Conservation (phyloP, 169 alveolate genomes). For the Babesia gibsoni region DNA sequence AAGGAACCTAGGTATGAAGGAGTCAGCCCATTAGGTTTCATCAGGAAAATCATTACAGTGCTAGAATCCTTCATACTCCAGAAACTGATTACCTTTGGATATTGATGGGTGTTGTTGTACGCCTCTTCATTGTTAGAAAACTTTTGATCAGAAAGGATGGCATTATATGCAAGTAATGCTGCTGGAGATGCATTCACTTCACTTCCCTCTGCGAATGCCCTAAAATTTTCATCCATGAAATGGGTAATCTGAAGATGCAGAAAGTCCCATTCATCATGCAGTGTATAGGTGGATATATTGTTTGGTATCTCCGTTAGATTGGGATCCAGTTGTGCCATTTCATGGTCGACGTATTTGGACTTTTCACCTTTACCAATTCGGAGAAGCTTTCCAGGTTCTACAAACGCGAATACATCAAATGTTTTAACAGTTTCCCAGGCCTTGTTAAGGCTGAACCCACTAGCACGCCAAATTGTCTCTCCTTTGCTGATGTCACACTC, state of each 20-base stretch:
- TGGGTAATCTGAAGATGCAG: background rate
- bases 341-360: constrained; percentile 30
- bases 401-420: constrained; percentile 26
- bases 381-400: background rate
- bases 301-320: constrained; percentile 21
- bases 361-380: constrained; percentile 38
- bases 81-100: constrained; percentile 54
- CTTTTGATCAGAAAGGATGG: background rate
- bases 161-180: background rate
- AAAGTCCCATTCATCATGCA: constrained; percentile 51
- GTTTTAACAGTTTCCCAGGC: background rate
- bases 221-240: constrained; percentile 1
- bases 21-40: constrained; percentile 29
- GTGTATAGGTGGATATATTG: constrained; percentile 31
- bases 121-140: background rate
- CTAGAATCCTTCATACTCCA: constrained; percentile 44
- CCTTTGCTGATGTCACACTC: background rate
- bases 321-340: constrained; percentile 22
- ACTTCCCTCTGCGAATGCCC: background rate
- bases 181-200: background rate
- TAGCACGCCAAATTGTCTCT: constrained; percentile 27
- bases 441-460: constrained; percentile 8
- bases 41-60: constrained; percentile 21
- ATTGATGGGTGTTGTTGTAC: background rate
- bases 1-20: constrained; percentile 42